Base-by-base conservation (phyloP, 768 basidiomycete genomes). In the Suillus occidentalis region DNA sequence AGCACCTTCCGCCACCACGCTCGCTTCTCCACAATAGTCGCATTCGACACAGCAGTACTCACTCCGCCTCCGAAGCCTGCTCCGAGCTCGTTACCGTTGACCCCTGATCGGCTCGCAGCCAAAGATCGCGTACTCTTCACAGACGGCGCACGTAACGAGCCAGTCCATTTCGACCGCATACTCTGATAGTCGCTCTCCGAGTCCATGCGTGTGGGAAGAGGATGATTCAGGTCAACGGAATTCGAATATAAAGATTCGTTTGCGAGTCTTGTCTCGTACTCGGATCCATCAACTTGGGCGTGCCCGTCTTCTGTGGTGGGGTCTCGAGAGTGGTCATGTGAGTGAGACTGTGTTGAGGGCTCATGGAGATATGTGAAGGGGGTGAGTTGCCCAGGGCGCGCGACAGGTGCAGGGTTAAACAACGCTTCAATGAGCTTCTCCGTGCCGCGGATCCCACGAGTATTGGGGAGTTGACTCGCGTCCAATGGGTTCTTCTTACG, bases 391-490 rank as follows among this genome's bases (percentile, higher is more conserved):
- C 31, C 59, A 1, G 63, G 65, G 6, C 68, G 68, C 2, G 77
- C 78, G 10, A 84, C 84, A 2, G 80, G 82, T 2, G 82, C 81
- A 2, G 92, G 91, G 69, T 94, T 94, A 73, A 94, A 94, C 31
- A 94, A 73, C 6, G 89, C 87, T 63, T 94, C 92, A 71, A 93
- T 92, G 49, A 94, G 81, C 43, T 81, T 80, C 72, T 91, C 90
- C 0, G 91, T 92, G 16, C 86, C 85, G 60, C 84, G 84, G 2
- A 87, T 83, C 1, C 89, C 87, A 66, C 84, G 82, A 4, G 85
- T 83, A 20, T 77, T 72, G 2, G 87, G 86, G 8, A 90, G 80
- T 31, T 70, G 71, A 63, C 76, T 68, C 12, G 75, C 62, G 49
- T 80, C 75, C 25, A 78, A 72, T 3, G 70, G 74, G 8, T 72